Base-by-base conservation (phyloP, 345 rosid species). In the Reutealis trisperma region DNA sequence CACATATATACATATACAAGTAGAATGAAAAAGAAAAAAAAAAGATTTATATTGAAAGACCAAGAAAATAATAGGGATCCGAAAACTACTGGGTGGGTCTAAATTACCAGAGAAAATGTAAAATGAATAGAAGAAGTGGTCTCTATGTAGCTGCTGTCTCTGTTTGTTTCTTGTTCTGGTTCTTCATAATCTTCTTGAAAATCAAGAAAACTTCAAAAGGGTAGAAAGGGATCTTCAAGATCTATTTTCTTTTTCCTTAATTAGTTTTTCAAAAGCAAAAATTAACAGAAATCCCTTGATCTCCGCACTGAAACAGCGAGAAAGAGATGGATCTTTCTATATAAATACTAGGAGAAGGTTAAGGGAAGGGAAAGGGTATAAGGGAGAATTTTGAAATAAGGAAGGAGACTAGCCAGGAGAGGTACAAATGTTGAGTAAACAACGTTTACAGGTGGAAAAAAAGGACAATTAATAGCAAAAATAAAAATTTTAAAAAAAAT, bases 241-340 rank as follows among this genome's bases (percentile, higher is more conserved):
- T 71, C 63, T 24, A 18, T 18, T 55, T 25, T 47, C 14, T 16
- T 15, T 49, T 6, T 4, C 6, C 15, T 52, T 14, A 18, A 5
- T 52, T 14, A 18, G 1, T 52, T 47, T 47, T 21, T 67, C 27
- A 71, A 71, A 27, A 51, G 12, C 11, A 19, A 51, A 34, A 52
- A 69, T 69, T n/a, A 47, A 52, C 13, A 51, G 5, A 52, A 70
- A 51, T 70, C 73, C 63, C 74, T 54, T 37, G 22, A 71, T 71
- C 18, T 14, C 4, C 74, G 74, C 47, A 54, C 16, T 21, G 27
- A 30, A 24, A 66, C 47, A 47, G 22, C 5, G 21, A 15, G 57
- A 25, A 12, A 19, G 7, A 63, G 60, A 25, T 51, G 15, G 21
- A 27, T 25, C 27, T 66, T 69, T 49, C 72, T 59, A 49, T 69